Percentiles rank a stretch among this genome's conserved stretches.
These are phyloP conservation scores for Rhizopus stolonifer DNA, from an alignment of 371 early-diverging fungal species.

Conservation along the genomic window DNA sequence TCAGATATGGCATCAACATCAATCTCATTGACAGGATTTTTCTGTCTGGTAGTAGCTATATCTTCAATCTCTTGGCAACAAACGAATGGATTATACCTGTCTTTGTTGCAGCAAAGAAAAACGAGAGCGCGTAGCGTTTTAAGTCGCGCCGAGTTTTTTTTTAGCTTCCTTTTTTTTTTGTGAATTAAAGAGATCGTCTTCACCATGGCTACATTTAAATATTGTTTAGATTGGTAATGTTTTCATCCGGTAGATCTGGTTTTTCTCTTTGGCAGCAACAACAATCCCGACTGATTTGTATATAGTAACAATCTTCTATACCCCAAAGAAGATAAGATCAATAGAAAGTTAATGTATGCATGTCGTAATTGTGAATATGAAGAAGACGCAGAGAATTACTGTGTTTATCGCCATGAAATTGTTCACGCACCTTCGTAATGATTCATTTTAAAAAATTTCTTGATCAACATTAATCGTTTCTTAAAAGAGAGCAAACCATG, in stretches of 20 bases:
- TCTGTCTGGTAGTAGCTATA: conserved; percentile 9
- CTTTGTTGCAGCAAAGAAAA: conserved; percentile 16
- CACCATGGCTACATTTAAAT: conserved; percentile 71
- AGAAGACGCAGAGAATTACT: conserved; percentile 79
- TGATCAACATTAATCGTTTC: neutral
- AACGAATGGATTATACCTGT: conserved; percentile 20
- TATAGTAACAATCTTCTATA: conserved; percentile 93
- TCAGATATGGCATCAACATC: conserved; percentile 13
- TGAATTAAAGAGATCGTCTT: too few species aligned
- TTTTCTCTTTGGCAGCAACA: too few species aligned
- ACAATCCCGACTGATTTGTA: neutral
- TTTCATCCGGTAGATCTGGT: too few species aligned
- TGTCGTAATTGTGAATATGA: conserved; percentile 94
- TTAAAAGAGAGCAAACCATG: conserved; percentile 62
- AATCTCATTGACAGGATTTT: conserved; percentile 12
- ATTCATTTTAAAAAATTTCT: neutral
- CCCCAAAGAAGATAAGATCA: conserved; percentile 86
- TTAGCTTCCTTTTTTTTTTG: too few species aligned
- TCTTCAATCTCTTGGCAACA: conserved; percentile 12
- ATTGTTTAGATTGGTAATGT: conserved; percentile 70
- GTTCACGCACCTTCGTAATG: conserved; percentile 74
- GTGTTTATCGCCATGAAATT: conserved; percentile 88
- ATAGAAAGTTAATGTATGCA: conserved; percentile 73
- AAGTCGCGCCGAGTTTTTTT: neutral
- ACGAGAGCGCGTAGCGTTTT: neutral